These are phyloP conservation scores for Dactylonectria estremocensis DNA, from an alignment of 2,329 filamentous ascomycete genomes.

Conservation along the genomic window DNA sequence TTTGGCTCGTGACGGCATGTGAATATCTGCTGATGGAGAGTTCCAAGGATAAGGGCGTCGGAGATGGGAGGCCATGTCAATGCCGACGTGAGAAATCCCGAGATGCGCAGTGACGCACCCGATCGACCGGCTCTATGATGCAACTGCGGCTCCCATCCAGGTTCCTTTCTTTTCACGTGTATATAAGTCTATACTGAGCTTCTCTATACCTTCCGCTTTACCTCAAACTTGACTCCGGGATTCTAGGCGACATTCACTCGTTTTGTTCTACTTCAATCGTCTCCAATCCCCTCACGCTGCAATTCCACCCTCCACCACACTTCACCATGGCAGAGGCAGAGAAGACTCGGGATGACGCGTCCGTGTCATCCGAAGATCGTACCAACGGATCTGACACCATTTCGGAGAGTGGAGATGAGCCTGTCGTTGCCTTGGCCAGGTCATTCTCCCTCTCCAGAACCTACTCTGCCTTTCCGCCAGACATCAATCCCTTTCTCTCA, in stretches of 20 bases:
- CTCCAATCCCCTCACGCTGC: too few relatives aligned
- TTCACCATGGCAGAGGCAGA: slow-evolving; percentile 12
- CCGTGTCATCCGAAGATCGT: not conserved
- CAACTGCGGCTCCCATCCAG: not conserved
- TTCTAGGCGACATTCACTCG: not conserved
- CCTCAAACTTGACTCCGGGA: too few relatives aligned
- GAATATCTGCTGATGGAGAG: not conserved
- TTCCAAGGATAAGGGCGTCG: slow-evolving; percentile 12
- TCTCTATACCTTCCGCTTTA: not conserved
- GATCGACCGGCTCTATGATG: slow-evolving; percentile 23
- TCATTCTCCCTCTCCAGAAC: slow-evolving; percentile 35
- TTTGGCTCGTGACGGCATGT: slow-evolving; percentile 1
- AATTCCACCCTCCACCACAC: not conserved
- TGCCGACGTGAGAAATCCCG: not conserved
- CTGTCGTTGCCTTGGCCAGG: slow-evolving; percentile 32
- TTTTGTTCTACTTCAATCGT: not conserved
- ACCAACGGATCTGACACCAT: slow-evolving; percentile 21
- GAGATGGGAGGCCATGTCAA: slow-evolving; percentile 11
- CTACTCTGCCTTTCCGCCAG: slow-evolving; percentile 25
- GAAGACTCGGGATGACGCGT: slow-evolving; percentile 2
- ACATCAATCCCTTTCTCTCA: slow-evolving; percentile 30
- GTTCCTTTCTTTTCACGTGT: not conserved
- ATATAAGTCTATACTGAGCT: slow-evolving; percentile 13
- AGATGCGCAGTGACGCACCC: not conserved
- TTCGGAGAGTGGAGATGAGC: slow-evolving; percentile 19